Evolutionary conservation across 331 rosid genomes (phyloP), one percentile per base, ranked within the genome.

Genomic region (Cydonia oblonga): DNA sequence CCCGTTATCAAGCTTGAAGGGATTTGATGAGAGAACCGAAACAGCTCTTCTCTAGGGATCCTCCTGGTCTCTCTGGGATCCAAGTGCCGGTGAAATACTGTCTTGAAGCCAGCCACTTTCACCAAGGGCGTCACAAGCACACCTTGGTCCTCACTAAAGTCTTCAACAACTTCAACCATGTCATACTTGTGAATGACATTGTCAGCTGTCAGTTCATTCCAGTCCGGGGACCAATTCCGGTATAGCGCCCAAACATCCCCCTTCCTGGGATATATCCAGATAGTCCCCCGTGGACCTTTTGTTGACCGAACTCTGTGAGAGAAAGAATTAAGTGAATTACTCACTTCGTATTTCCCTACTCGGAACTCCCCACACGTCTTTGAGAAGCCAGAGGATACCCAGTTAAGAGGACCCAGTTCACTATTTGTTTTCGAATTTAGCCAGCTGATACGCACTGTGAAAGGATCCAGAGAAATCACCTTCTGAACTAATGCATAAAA

Each of bases 221-320:
- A 82, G 26, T 74, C 80, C 2, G 80, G 82, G 7, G 85, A 78
- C 85, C 85, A 78, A 60, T 78, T 78, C 66, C 85, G 59, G 66
- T 82, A 82, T 19, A 82, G 78, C 53, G 85, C 85, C 85, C 85
- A 82, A 65, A 82, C 82, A 64, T 82, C 82, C 18, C 85, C 85
- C 60, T 78, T 78, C 66, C 76, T 78, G 71, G 85, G 85, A 60
- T 78, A 75, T 59, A 82, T 74, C 25, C 75, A 44, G 53, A 82
- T 70, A 11, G 35, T 52, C 28, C 85, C 85, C 18, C 78, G 74
- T 15, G 59, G 3, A 56, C 85, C 80, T 75, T 82, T 82, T 19
- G 78, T 74, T 80, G 80, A 82, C 52, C 82, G 69, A 54, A 82
- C 82, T 68, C 35, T 82, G 75, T 82, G 85, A 1, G 85, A 82